Evolutionary conservation across 2,329 filamentous ascomycete species (phyloP), one percentile per base, ranked within the genome.

Genomic region (Cercospora brassicicola): DNA sequence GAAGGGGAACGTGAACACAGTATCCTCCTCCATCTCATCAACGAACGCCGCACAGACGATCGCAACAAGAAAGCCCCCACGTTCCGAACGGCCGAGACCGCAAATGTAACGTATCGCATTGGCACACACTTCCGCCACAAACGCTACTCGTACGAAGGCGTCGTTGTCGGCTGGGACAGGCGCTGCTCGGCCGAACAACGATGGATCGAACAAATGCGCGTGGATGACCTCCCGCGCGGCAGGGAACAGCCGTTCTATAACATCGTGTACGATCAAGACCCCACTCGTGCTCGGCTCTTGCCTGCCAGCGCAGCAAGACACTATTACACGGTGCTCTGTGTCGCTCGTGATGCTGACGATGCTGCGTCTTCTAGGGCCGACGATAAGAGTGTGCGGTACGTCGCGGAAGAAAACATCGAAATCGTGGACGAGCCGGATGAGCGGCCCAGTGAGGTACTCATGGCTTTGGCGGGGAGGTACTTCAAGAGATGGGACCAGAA

Each of bases 261-360:
- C 73, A 92, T 92, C 75, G 83, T 97, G 92, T 97, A 82, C 85
- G 93, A 88, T 57, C 65, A 55, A 64, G 61, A 64, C 45, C 60
- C 42, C 30, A 55, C 45, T 36, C 42, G 60, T 51, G 45, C 42
- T 51, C 39, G 60, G 45, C 60, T 55, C 7, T 45, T 33, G n/a
- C 60, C 60, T n/a, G 60, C 60, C 42, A 63, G 60, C 45, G 13
- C 9, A 2, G n/a, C 18, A 53, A 92, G 79, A 89, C 88, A 64
- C 45, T 97, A 92, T 74, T 97, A 97, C 78, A 90, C 93, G 73
- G 92, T 92, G 75, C 83, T 97, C 91, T 96, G 81, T 85, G 92
- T 88, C 48, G 59, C 36, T 55, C 64, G 59, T 31, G 18, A 45
- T 33, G 51, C 45, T 23, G 51, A 59, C 56, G 26, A 51, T 62